Percentiles rank a stretch among this genome's conserved stretches.
Evolutionary conservation across 2,329 filamentous ascomycete species (phyloP).

Genomic region (Phyllosticta ampelicida): DNA sequence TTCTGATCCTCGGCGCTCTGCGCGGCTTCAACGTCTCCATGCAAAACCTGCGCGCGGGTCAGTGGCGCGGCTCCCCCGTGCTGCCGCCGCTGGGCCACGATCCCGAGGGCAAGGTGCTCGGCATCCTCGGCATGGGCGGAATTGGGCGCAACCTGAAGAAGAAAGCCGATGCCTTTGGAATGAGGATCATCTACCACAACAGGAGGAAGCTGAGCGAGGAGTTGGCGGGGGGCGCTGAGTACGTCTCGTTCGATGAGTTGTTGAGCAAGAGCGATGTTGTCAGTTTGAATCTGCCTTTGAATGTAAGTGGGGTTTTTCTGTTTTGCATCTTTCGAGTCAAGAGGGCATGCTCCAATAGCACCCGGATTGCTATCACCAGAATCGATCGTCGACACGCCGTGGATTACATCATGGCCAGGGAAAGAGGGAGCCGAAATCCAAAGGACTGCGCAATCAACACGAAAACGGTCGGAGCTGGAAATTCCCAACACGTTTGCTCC

Average conservation of each 20-base stretch:
- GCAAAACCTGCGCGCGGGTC: conserved; percentile 50
- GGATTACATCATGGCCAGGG: not conserved
- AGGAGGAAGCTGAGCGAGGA: conserved; percentile 49
- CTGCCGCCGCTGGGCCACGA: conserved; percentile 56
- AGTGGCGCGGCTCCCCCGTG: conserved; percentile 52
- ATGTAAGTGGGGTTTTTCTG: conserved; percentile 44
- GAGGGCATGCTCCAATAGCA: not conserved
- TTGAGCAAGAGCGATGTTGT: conserved; percentile 62
- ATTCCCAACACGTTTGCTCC: too few species aligned
- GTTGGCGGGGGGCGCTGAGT: conserved; percentile 47
- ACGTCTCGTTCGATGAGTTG: conserved; percentile 64
- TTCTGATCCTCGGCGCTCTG: conserved; percentile 69
- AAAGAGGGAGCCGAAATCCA: too few species aligned
- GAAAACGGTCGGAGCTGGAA: too few species aligned
- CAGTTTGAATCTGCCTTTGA: conserved; percentile 70
- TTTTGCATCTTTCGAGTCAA: not conserved
- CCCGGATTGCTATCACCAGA: too few species aligned
- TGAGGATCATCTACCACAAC: conserved; percentile 67
- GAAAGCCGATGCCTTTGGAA: conserved; percentile 65
- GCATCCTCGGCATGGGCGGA: conserved; percentile 77
- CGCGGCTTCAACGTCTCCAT: conserved; percentile 62
- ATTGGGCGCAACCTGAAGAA: conserved; percentile 68
- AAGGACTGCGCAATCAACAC: too few species aligned
- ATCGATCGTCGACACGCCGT: not conserved
- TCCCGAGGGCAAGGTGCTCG: conserved; percentile 66